Conservation (phyloP, 306 rosid genomes). For the Glycyrrhiza uralensis region DNA sequence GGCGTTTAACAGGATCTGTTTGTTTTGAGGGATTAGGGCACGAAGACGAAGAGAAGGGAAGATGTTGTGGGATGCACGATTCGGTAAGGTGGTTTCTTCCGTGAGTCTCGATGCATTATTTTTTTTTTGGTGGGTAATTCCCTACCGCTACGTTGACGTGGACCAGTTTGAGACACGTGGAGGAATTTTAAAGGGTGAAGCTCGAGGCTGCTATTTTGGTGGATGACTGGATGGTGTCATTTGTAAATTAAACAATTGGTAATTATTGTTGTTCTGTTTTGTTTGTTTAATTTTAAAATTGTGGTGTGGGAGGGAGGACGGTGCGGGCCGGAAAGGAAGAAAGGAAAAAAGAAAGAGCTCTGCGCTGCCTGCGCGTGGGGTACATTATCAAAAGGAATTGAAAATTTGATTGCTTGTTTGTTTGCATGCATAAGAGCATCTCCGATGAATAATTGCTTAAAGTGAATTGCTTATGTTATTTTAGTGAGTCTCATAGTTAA, state of each 20-base stretch:
- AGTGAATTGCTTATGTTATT: too few species aligned
- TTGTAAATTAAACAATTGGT: not conserved
- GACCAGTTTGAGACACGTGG: constrained; percentile 7
- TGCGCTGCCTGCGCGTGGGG: not conserved
- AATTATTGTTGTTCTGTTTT: not conserved
- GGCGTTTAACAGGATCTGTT: constrained; percentile 17
- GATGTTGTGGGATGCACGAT: constrained; percentile 3
- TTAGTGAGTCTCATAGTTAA: too few species aligned
- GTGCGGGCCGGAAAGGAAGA: too few species aligned
- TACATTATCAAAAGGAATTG: not conserved
- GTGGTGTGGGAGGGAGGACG: not conserved
- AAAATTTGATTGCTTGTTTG: not conserved
- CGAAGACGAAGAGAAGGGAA: not conserved
- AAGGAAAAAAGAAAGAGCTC: not conserved
- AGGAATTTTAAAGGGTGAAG: not conserved
- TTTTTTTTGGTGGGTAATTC: constrained; percentile 8
- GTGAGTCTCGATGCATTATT: not conserved
- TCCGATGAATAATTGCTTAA: too few species aligned
- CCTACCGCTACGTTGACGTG: constrained; percentile 19
- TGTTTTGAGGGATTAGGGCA: constrained; percentile 19
- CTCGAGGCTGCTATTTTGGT: not conserved
- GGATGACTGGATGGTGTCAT: not conserved
- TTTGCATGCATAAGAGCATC: too few species aligned
- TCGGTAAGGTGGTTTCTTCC: constrained; percentile 26
- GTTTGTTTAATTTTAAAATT: not conserved